These are phyloP conservation scores for Bassia scoparia DNA, from an alignment of 148 eudicot genomes.

Conservation along the genomic window DNA sequence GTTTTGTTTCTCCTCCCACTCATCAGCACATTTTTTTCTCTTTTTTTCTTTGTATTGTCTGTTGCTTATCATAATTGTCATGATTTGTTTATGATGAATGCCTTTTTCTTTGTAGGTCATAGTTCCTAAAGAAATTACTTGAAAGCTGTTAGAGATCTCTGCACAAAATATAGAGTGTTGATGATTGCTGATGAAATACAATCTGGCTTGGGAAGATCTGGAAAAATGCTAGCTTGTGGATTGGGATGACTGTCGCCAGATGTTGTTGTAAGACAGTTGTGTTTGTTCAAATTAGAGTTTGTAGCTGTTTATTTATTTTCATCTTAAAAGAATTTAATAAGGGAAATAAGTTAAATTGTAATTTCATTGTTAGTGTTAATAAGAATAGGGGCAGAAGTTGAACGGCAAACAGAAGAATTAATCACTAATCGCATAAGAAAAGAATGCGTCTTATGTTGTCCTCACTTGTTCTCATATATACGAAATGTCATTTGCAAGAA, in stretches of 20 bases:
- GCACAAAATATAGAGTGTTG: slow-evolving; percentile 72
- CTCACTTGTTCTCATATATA: not conserved
- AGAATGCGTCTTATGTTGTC: not conserved
- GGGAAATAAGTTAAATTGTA: too few relatives aligned
- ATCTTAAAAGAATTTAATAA: not conserved
- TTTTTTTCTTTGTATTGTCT: not conserved
- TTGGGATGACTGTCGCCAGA: slow-evolving; percentile 93
- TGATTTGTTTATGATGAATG: not conserved
- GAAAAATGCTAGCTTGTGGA: slow-evolving; percentile 93
- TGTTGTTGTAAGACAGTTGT: slow-evolving; percentile 53
- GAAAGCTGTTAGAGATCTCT: slow-evolving; percentile 83
- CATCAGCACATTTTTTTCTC: not conserved
- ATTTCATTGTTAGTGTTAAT: too few relatives aligned
- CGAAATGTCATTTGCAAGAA: not conserved
- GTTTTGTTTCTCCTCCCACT: not conserved
- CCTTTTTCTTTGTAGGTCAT: slow-evolving; percentile 54
- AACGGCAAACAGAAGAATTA: too few relatives aligned
- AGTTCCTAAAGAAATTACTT: slow-evolving; percentile 83
- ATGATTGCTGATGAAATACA: slow-evolving; percentile 99
- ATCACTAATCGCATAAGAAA: too few relatives aligned
- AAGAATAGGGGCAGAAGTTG: too few relatives aligned
- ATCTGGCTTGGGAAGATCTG: slow-evolving; percentile 94
- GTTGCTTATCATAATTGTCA: not conserved
- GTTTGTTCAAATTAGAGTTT: slow-evolving; percentile 1
- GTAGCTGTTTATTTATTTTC: not conserved